Base-by-base conservation (phyloP, 108 stramenopile genomes). In the Hondaea fermentalgiana region DNA sequence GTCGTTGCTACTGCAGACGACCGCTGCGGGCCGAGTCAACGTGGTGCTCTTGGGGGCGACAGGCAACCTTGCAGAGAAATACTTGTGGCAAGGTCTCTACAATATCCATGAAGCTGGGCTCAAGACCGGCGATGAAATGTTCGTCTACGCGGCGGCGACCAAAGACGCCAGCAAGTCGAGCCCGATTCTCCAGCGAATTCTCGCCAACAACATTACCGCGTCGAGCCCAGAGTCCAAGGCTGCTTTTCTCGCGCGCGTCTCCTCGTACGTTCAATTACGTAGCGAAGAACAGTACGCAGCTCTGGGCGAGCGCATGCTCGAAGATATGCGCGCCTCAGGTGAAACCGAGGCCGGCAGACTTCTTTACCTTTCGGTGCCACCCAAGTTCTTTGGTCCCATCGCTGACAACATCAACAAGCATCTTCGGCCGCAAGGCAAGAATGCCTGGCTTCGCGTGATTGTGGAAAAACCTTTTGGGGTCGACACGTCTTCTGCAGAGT, bases 341-440 rank as follows among this genome's bases (percentile, higher is more conserved):
- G 76, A 83, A 3, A 53, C 51, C 6, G 76, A 83, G 51, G 6
- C 76, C 28, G 76, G 76, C 23, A 1, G 76, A 12, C 51, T 83
- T 3, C 28, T 83, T 6, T 83, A 83, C 76, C 76, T 83, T 17
- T 83, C 76, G 3, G 76, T 83, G 45, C 76, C 76, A 17, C 76
- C 76, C 6, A 83, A 83, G 51, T 83, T 83, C 76, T 83, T 83
- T 83, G 76, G 76, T 12, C 49, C 76, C n/a, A 83, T 83, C 51
- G 76, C 76, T 6, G 76, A 83, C 43, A 83, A 83, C 76, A 83
- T 83, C 76, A 83, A 83, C 76, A 83, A 83, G 76, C 51, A 83
- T 3, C 28, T 83, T 8, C 45, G 76, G 0, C 76, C 76, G n/a
- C 10, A 55, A 45, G 28, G 25, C 3, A 53, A 83, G 28, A 53